Evolutionary conservation across 139 green algal genomes (phyloP), one percentile per base, ranked within the genome.

Genomic region (Pedinophyceae sp.): DNA sequence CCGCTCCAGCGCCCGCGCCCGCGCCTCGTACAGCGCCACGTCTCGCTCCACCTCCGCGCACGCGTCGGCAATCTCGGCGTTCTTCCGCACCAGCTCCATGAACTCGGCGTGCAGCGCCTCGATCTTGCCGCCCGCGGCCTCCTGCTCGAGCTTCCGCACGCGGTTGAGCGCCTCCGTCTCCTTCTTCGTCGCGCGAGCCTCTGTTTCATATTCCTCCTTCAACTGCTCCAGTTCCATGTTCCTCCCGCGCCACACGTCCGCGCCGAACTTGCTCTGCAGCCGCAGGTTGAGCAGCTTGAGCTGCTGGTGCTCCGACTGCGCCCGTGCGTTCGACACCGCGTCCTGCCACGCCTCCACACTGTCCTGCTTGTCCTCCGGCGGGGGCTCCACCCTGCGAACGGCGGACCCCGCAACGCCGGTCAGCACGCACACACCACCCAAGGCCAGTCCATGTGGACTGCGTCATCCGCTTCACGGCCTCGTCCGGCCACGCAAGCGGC

Each of bases 121-220:
- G n/a, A 70, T 48, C 50, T 66, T 45, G 22, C 24, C 19, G 30
- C 69, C 69, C 24, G 66, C 72, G 18, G 65, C 62, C 29, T 53
- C 50, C 57, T 90, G 81, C 60, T 74, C 64, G 60, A 91, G 65
- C 72, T 91, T 91, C 58, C 82, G 76, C 62, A 79, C 69, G n/a
- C 66, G 66, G 65, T 91, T 91, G 22, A 89, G 53, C 10, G 41
- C 55, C 24, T 75, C 72, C 4, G 71, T 74, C 27, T 67, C 50
- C 46, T 57, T 61, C 40, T 48, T 48, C 51, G 64, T 64, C 0
- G 67, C 30, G 23, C 60, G 4, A 2, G 65, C 41, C 26, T 78
- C 70, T 13, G 13, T 7, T 40, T 34, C 52, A 16, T 16, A 68
- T 55, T 55, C 56, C 27, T 58, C 43, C 23, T 54, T 28, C 24